Percentiles rank a stretch among this genome's conserved stretches.
Conservation (phyloP, 768 basidiomycete genomes). For the Psilocybe sp. region DNA sequence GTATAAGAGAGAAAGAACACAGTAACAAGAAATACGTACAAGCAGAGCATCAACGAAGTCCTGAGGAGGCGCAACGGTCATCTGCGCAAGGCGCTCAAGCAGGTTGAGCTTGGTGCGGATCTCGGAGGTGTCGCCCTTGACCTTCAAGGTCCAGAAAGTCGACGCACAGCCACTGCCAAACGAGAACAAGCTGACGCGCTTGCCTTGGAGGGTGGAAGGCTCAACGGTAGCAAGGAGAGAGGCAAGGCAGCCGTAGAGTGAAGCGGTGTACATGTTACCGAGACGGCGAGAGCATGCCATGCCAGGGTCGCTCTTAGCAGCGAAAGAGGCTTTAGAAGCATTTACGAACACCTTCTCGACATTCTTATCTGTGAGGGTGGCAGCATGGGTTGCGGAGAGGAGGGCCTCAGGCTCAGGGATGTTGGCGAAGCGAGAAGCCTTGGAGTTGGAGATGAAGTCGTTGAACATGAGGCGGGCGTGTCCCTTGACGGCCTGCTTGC, state of each 20-base stretch:
- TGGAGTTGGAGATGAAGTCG: conserved; percentile 85
- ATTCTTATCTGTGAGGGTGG: conserved; percentile 88
- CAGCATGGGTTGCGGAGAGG: conserved; percentile 62
- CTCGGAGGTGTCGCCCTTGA: conserved; percentile 84
- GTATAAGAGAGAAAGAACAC: conserved; percentile 8
- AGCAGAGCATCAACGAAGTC: conserved; percentile 85
- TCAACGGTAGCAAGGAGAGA: conserved; percentile 76
- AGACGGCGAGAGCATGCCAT: conserved; percentile 89
- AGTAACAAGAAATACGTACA: conserved; percentile 37
- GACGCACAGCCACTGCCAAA: conserved; percentile 96
- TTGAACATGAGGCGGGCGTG: conserved; percentile 90
- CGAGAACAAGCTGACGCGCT: conserved; percentile 92
- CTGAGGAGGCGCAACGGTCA: conserved; percentile 90
- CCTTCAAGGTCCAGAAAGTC: conserved; percentile 83
- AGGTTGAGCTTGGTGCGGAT: conserved; percentile 84
- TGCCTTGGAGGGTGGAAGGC: conserved; percentile 68
- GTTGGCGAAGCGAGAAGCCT: conserved; percentile 63
- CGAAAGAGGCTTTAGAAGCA: conserved; percentile 74
- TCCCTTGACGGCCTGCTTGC: conserved; percentile 98
- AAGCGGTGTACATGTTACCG: conserved; percentile 99
- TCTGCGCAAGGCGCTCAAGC: conserved; percentile 67
- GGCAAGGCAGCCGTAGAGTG: conserved; percentile 91
- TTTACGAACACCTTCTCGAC: conserved; percentile 92
- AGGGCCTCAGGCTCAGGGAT: conserved; percentile 69
- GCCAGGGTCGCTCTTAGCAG: conserved; percentile 69